Evolutionary conservation across 441 rosid genomes (phyloP).

Genomic region (Jatropha multifida): DNA sequence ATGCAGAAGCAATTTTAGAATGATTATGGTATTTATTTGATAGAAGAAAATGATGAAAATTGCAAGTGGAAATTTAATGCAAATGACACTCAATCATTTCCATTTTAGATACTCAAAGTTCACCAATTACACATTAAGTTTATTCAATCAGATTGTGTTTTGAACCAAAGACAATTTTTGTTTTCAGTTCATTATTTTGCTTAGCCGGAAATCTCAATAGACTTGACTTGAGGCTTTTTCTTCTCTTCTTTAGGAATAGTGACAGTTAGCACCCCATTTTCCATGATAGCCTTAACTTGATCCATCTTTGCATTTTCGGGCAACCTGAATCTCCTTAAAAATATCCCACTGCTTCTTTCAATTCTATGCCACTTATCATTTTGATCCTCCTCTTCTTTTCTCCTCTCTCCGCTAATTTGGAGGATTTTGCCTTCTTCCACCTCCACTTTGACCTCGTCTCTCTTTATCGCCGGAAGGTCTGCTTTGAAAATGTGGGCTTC

Average conservation of each 20-base stretch:
- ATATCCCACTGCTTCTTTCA: conserved; percentile 6
- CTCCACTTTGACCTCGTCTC: conserved; percentile 10
- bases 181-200: not conserved
- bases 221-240: conserved; percentile 7
- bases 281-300: conserved; percentile 8
- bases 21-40: not conserved
- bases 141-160: not conserved
- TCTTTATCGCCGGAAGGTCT: conserved; percentile 11
- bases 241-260: conserved; percentile 5
- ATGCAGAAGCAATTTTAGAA: not conserved
- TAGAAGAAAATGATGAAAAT: not conserved
- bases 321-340: conserved; percentile 10
- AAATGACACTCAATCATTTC: not conserved
- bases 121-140: not conserved
- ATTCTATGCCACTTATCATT: conserved; percentile 9
- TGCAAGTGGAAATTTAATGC: not conserved
- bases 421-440: conserved; percentile 7
- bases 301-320: conserved; percentile 9
- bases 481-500: conserved; percentile 11
- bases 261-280: conserved; percentile 12
- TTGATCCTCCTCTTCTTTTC: conserved; percentile 3
- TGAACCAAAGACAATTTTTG: not conserved
- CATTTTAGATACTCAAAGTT: not conserved
- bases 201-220: not conserved
- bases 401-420: conserved; percentile 1